Percentiles rank a stretch among this genome's conserved stretches.
phyloP scores from a whole-genome alignment of 768 basidiomycete species.

The Myochromella boudieri region DNA sequence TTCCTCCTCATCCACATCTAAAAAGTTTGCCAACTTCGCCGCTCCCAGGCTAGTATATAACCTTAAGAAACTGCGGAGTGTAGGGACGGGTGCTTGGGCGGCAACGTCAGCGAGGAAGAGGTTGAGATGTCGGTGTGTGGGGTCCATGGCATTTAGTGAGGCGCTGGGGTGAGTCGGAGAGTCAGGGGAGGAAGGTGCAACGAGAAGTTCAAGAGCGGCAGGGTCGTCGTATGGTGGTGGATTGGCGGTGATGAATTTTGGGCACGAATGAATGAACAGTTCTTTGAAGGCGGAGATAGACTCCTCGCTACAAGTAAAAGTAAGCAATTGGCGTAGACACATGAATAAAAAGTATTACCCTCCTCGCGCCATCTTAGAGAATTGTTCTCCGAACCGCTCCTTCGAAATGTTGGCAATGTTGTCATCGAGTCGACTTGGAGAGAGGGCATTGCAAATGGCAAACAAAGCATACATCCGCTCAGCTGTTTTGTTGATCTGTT shows the following conservation, averaged over 20 bases:
- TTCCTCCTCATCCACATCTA: constrained; percentile 90
- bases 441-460: constrained; percentile 89
- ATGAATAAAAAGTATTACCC: constrained; percentile 33
- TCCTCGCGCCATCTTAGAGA: constrained; percentile 82
- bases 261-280: constrained; percentile 92
- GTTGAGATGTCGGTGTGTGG: constrained; percentile 79
- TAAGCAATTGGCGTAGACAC: not conserved
- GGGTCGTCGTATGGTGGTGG: constrained; percentile 91
- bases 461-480: constrained; percentile 98
- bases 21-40: constrained; percentile 87
- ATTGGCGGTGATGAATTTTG: constrained; percentile 95
- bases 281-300: constrained; percentile 83
- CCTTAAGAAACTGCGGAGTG: constrained; percentile 89
- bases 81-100: constrained; percentile 76
- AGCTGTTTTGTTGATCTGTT: constrained; percentile 89
- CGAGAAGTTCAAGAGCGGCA: constrained; percentile 51
- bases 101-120: constrained; percentile 84
- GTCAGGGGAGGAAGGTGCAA: constrained; percentile 36
- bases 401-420: constrained; percentile 92
- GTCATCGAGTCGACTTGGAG: constrained; percentile 91
- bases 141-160: constrained; percentile 50
- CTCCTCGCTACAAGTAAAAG: constrained; percentile 49
- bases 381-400: constrained; percentile 92
- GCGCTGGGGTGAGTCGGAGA: constrained; percentile 26
- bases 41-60: constrained; percentile 94